A percentile compares a stretch with the other conserved stretches of the same genome.
These are phyloP conservation scores for Symbiodinium pilosum DNA, from an alignment of 73 alveolate genomes.

Conservation along the genomic window DNA sequence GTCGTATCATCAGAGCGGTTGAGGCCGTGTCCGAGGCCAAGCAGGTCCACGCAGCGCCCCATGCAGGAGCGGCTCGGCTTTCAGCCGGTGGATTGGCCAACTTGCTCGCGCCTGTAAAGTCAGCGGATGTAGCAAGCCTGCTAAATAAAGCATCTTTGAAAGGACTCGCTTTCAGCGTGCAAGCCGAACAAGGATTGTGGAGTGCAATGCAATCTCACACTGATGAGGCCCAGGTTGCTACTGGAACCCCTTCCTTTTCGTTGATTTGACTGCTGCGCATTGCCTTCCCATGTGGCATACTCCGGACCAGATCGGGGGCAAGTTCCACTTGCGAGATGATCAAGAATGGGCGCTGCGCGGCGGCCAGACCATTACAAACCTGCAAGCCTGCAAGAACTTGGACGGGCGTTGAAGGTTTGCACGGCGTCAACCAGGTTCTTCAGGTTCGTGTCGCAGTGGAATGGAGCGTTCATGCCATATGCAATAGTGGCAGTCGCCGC, in stretches of 20 bases:
- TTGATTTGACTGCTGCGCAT: neutral
- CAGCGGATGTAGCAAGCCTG: neutral
- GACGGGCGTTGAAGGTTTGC: slow-evolving; percentile 18
- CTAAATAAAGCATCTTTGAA: neutral
- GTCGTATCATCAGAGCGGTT: neutral
- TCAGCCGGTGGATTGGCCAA: neutral
- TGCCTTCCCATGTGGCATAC: slow-evolving; percentile 11
- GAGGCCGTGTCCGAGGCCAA: neutral
- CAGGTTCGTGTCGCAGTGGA: slow-evolving; percentile 39
- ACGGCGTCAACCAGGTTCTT: slow-evolving; percentile 40
- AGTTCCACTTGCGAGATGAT: neutral
- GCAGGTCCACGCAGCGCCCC: neutral
- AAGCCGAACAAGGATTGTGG: neutral
- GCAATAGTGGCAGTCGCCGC: slow-evolving; percentile 25
- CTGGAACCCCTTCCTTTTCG: neutral
- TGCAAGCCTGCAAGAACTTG: slow-evolving; percentile 17
- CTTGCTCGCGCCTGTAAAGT: neutral
- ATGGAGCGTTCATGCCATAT: slow-evolving; percentile 30
- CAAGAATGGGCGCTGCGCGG: neutral
- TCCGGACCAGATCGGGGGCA: slow-evolving; percentile 4
- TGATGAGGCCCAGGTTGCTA: neutral
- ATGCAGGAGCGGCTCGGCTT: too few species aligned
- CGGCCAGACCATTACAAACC: neutral
- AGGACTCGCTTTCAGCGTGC: neutral
- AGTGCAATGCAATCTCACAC: neutral